Evolutionary conservation across 768 basidiomycete species (phyloP).

Genomic region (Hygrocybe coccinea): DNA sequence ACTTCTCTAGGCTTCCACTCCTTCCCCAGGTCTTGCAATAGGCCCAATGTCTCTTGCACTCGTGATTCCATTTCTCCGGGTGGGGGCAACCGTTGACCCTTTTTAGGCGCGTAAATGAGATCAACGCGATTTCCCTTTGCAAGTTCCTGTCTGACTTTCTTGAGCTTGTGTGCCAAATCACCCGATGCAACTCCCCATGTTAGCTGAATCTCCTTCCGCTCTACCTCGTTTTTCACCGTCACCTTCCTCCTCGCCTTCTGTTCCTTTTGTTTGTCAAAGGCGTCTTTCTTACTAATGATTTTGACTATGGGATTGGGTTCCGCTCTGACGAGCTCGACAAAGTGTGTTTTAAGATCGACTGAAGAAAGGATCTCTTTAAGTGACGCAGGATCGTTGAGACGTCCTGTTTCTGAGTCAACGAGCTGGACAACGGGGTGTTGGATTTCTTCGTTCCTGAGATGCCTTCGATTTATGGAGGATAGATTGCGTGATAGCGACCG

Average conservation of each 20-base stretch:
- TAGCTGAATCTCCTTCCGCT: slow-evolving; percentile 64
- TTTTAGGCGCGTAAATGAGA: slow-evolving; percentile 51
- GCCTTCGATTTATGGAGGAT: neutral
- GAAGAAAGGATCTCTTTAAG: slow-evolving; percentile 43
- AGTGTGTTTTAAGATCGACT: slow-evolving; percentile 38
- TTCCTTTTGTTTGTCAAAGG: slow-evolving; percentile 36
- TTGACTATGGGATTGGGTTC: slow-evolving; percentile 57
- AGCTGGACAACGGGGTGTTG: slow-evolving; percentile 39
- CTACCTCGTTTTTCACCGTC: slow-evolving; percentile 25
- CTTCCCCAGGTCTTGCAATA: slow-evolving; percentile 45
- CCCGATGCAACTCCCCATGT: slow-evolving; percentile 58
- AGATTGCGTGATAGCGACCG: neutral
- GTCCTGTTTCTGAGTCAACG: slow-evolving; percentile 42
- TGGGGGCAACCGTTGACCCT: slow-evolving; percentile 33
- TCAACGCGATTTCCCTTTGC: slow-evolving; percentile 56
- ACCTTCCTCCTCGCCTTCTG: slow-evolving; percentile 35
- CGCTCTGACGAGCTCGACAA: slow-evolving; percentile 52
- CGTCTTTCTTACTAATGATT: slow-evolving; percentile 44
- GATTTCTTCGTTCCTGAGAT: slow-evolving; percentile 40
- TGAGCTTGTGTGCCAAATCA: slow-evolving; percentile 64
- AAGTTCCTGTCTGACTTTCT: slow-evolving; percentile 52
- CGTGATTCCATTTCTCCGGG: slow-evolving; percentile 40
- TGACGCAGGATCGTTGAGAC: slow-evolving; percentile 31
- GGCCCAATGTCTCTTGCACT: slow-evolving; percentile 38
- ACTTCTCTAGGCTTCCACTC: slow-evolving; percentile 50